phyloP scores from a whole-genome alignment of 176 grass and related monocot genomes.

The Thalia dealbata region DNA sequence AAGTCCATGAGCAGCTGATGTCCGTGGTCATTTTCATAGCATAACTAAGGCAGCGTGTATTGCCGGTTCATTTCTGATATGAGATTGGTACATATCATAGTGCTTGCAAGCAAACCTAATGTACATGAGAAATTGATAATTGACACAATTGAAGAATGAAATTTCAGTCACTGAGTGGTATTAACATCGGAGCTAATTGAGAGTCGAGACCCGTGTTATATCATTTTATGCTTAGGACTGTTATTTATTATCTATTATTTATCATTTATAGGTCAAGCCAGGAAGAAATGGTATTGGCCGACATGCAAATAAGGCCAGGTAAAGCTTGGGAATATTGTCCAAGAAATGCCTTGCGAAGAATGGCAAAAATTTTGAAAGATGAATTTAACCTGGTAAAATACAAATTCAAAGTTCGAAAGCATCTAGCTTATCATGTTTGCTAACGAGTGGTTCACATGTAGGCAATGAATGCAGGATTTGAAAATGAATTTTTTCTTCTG shows the following conservation, averaged over 20 bases:
- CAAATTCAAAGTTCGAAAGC: neutral
- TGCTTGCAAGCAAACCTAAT: neutral
- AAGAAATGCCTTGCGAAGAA: conserved; percentile 59
- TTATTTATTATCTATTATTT: no score
- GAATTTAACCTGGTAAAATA: conserved; percentile 71
- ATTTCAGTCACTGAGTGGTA: neutral
- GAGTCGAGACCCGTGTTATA: no score
- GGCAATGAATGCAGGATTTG: conserved; percentile 86
- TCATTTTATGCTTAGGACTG: neutral
- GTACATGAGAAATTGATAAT: neutral
- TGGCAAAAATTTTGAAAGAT: conserved; percentile 56
- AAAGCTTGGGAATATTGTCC: conserved; percentile 91
- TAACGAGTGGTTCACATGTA: conserved; percentile 24
- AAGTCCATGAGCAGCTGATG: no score
- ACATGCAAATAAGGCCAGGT: conserved; percentile 85
- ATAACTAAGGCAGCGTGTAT: no score
- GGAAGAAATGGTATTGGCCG: conserved; percentile 91
- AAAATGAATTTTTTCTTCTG: conserved; percentile 94
- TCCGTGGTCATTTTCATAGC: no score
- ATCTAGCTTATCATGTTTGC: conserved; percentile 6
- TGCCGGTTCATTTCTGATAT: no score
- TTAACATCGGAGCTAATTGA: neutral
- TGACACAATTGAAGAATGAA: neutral
- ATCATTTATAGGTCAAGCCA: conserved; percentile 38
- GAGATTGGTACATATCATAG: no score